phyloP scores from a whole-genome alignment of 495 filamentous ascomycete genomes.

The Neurospora sp. region DNA sequence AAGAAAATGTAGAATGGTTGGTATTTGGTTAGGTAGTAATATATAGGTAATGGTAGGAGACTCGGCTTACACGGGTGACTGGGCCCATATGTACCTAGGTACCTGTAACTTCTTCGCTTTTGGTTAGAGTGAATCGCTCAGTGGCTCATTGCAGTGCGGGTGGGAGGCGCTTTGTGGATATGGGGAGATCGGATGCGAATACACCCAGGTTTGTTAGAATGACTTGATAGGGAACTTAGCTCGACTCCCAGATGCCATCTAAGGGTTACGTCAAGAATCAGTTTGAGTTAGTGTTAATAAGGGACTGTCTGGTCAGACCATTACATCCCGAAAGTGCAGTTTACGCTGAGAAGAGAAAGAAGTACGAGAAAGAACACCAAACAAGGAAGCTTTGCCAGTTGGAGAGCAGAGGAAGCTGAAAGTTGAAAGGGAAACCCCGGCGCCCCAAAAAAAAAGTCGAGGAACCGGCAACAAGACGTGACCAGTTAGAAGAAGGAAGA shows the following conservation, averaged over 20 bases:
- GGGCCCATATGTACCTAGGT: not conserved
- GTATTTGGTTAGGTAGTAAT: not conserved
- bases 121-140: not conserved
- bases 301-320: not conserved
- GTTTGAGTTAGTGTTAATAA: not conserved
- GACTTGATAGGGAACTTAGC: not conserved
- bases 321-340: not conserved
- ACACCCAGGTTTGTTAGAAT: not conserved
- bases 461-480: not conserved
- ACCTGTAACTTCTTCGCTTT: not conserved
- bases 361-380: not conserved
- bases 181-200: not conserved
- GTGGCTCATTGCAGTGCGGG: not conserved
- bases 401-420: not conserved
- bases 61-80: not conserved
- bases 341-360: not conserved
- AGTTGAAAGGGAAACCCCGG: not conserved
- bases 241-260: not conserved
- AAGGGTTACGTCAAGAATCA: not conserved
- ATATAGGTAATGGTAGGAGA: not conserved
- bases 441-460: not conserved
- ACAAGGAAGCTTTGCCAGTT: not conserved
- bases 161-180: not conserved
- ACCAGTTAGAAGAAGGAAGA: not conserved
- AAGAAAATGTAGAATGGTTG: not conserved